Conservation (phyloP, 805 yeast genomes). For the Myxozyma mucilagina region DNA sequence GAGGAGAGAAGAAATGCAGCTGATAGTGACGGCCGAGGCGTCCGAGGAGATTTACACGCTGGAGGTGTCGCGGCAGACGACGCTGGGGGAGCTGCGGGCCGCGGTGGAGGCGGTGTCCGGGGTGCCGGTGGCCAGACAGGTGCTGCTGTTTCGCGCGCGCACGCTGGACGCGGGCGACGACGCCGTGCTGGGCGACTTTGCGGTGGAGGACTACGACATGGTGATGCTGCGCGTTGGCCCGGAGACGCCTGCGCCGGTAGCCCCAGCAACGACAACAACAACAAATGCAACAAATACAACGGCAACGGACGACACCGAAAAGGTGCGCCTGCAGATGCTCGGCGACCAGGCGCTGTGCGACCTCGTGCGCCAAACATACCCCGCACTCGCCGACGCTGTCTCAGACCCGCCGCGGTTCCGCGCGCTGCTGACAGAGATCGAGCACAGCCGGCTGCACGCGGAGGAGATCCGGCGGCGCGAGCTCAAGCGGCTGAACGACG, state of each 20-base stretch:
- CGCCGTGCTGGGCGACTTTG: constrained; percentile 49
- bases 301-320: constrained; percentile 36
- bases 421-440: constrained; percentile 39
- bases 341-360: constrained; percentile 40
- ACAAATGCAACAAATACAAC: constrained; percentile 4
- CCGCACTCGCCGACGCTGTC: constrained; percentile 50
- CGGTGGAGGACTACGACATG: constrained; percentile 60
- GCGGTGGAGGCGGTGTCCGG: constrained; percentile 69
- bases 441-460: constrained; percentile 34
- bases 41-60: constrained; percentile 54
- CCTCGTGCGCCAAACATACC: constrained; percentile 45
- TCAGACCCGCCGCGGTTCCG: constrained; percentile 53
- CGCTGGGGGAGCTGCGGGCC: constrained; percentile 68
- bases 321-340: constrained; percentile 41
- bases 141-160: constrained; percentile 51
- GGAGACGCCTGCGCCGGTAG: constrained; percentile 1
- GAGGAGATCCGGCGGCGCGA: constrained; percentile 47
- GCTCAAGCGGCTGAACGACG: constrained; percentile 53
- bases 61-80: constrained; percentile 66
- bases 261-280: constrained; percentile 1
- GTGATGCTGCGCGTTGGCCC: constrained; percentile 41
- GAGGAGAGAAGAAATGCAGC: constrained; percentile 45
- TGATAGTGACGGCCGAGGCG: constrained; percentile 53
- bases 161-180: constrained; percentile 42
- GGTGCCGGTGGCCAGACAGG: constrained; percentile 50